Evolutionary conservation across 495 filamentous ascomycete genomes (phyloP).

Genomic region (Xylaria intraflava): DNA sequence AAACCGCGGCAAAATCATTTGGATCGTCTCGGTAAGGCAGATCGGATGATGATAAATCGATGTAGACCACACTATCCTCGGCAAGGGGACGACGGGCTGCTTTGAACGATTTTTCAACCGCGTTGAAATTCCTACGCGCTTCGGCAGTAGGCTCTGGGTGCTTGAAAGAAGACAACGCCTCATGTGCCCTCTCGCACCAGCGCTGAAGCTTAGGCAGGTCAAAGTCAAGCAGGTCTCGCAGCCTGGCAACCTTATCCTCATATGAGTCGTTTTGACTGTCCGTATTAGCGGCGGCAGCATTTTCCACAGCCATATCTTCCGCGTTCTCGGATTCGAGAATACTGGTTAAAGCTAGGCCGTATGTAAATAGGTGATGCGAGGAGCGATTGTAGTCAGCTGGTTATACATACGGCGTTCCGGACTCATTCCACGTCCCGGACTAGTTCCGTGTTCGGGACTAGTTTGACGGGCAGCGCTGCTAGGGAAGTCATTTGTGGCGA

Average conservation of each 20-base stretch:
- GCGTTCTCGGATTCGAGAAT: neutral
- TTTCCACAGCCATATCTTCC: neutral
- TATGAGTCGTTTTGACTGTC: slow-evolving; percentile 3
- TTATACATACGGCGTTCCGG: slow-evolving; percentile 11
- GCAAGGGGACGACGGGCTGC: slow-evolving; percentile 14
- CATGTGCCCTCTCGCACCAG: slow-evolving; percentile 18
- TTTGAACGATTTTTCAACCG: slow-evolving; percentile 9
- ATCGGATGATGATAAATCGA: slow-evolving; percentile 8
- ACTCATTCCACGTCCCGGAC: too few relatives aligned
- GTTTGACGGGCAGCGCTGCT: slow-evolving; percentile 5
- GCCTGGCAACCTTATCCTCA: slow-evolving; percentile 11
- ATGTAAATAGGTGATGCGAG: neutral
- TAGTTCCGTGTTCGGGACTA: slow-evolving; percentile 8
- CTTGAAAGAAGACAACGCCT: slow-evolving; percentile 10
- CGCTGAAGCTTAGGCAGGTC: slow-evolving; percentile 24
- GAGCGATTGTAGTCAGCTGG: neutral
- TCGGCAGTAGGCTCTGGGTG: slow-evolving; percentile 4
- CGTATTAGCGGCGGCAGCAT: neutral
- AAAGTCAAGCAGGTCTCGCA: slow-evolving; percentile 25
- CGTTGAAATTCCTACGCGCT: slow-evolving; percentile 7
- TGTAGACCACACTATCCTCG: slow-evolving; percentile 10
- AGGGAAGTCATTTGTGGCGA: slow-evolving; percentile 14
- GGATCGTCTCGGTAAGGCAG: slow-evolving; percentile 11
- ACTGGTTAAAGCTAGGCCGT: neutral
- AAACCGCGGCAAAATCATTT: slow-evolving; percentile 4